Base-by-base conservation (phyloP, 2,329 filamentous ascomycete genomes). In the Aspergillus sp. region DNA sequence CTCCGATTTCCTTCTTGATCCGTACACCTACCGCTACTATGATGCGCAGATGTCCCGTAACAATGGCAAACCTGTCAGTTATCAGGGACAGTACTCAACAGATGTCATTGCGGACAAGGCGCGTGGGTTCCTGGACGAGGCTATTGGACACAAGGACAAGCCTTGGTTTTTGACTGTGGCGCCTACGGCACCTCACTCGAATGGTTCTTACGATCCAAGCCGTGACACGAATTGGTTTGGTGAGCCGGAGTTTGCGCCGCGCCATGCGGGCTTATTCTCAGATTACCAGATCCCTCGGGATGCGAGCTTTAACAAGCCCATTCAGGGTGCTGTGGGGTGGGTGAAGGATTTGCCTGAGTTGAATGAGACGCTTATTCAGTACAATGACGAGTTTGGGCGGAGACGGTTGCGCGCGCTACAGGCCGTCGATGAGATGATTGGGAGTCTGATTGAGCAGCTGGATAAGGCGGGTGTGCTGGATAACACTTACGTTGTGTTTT, bases 141-240 rank as follows among this genome's bases (percentile, higher is more conserved):
- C 79, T 0, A 68, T 81, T 3, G 44, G 44, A 1, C 62, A 69
- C 0, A 65, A 69, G 0, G 64, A 70, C 0, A 70, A 73, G 25
- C 84, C 85, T 0, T 88, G 85, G 67, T 86, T 87, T 61, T 59
- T 88, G 2, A 77, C 75, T 0, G 71, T 85, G 7, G 81, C 83
- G 0, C 84, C 84, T 0, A 76, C 83, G 10, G 83, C 79, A 0
- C 84, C 84, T 3, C 84, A 88, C 54, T 72, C 74, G 27, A 78
- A 81, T 35, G 60, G 58, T 7, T 56, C 56, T 22, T 32, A 46
- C 30, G 52, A 57, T 39, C 46, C 55, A 1, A 45, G 44, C 9
- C 45, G 42, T 5, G 44, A 53, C 3, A 52, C 52, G 4, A 53
- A 49, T 5, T 60, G 59, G 56, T 63, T 58, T 27, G 56, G 58